Evolutionary conservation across 2,329 filamentous ascomycete species (phyloP).

Genomic region (Purpureocillium lavendulum): DNA sequence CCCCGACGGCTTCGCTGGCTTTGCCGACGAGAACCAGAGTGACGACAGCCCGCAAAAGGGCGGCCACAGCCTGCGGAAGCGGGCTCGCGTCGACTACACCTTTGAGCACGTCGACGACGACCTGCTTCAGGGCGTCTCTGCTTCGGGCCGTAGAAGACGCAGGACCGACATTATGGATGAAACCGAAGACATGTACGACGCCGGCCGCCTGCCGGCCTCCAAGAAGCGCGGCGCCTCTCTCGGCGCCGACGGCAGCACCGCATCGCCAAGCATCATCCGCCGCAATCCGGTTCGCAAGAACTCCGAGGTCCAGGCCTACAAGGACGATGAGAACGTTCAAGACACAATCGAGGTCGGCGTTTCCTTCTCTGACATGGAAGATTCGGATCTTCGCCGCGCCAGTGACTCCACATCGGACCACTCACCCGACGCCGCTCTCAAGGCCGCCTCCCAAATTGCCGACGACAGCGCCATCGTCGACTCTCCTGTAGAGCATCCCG

Average conservation of each 20-base stretch:
- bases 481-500: too few species aligned
- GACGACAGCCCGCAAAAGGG: conserved; percentile 45
- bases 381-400: conserved; percentile 17
- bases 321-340: conserved; percentile 41
- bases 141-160: conserved; percentile 26
- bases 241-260: conserved; percentile 23
- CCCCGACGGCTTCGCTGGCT: conserved; percentile 27
- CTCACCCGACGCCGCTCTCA: background rate
- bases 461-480: background rate
- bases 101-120: conserved; percentile 45
- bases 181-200: conserved; percentile 19
- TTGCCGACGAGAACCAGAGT: conserved; percentile 34
- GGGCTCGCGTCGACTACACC: conserved; percentile 49
- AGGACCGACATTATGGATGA: conserved; percentile 25
- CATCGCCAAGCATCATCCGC: conserved; percentile 27
- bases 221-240: conserved; percentile 29
- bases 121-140: conserved; percentile 22
- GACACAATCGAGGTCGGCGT: conserved; percentile 51
- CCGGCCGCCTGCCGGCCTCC: conserved; percentile 8
- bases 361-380: conserved; percentile 22
- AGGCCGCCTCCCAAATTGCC: background rate
- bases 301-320: conserved; percentile 22
- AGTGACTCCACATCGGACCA: conserved; percentile 11
- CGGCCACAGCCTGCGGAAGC: conserved; percentile 49
- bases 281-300: conserved; percentile 32